Percentiles rank a stretch among this genome's conserved stretches.
Conservation (phyloP, 257 asterid species). For the Gentiana dahurica region DNA sequence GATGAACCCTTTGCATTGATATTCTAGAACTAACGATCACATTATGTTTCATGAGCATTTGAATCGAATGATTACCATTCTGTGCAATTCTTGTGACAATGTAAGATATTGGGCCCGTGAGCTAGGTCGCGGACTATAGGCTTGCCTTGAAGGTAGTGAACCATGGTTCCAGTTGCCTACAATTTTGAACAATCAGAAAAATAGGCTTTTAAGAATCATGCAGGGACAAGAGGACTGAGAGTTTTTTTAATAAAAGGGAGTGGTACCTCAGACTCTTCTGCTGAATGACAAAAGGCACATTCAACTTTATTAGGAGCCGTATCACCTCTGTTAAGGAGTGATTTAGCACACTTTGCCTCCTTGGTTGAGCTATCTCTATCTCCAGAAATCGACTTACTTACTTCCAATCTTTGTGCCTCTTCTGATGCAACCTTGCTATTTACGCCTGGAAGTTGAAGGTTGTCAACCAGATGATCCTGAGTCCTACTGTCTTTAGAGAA, state of each 20-base stretch:
- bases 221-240: not conserved
- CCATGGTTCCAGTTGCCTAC: constrained; percentile 72
- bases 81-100: constrained; percentile 64
- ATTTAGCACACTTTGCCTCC: constrained; percentile 8
- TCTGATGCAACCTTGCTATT: constrained; percentile 10
- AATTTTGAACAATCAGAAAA: constrained; percentile 5
- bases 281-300: constrained; percentile 74
- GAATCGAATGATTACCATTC: constrained; percentile 58
- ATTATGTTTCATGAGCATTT: not conserved
- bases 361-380: constrained; percentile 19
- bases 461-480: constrained; percentile 13
- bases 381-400: constrained; percentile 7
- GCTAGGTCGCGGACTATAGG: constrained; percentile 22
- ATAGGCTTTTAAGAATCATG: not conserved
- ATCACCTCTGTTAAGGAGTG: constrained; percentile 29
- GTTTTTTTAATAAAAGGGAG: not conserved
- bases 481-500: constrained; percentile 26
- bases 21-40: not conserved
- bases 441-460: constrained; percentile 5
- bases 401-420: constrained; percentile 14
- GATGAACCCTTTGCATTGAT: not conserved
- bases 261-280: constrained; percentile 66
- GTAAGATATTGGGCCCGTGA: constrained; percentile 33
- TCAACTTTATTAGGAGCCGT: constrained; percentile 14
- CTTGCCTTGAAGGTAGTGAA: constrained; percentile 62